These are phyloP conservation scores for Botrytis cinerea DNA, from an alignment of 2,329 filamentous ascomycete genomes.

Conservation along the genomic window DNA sequence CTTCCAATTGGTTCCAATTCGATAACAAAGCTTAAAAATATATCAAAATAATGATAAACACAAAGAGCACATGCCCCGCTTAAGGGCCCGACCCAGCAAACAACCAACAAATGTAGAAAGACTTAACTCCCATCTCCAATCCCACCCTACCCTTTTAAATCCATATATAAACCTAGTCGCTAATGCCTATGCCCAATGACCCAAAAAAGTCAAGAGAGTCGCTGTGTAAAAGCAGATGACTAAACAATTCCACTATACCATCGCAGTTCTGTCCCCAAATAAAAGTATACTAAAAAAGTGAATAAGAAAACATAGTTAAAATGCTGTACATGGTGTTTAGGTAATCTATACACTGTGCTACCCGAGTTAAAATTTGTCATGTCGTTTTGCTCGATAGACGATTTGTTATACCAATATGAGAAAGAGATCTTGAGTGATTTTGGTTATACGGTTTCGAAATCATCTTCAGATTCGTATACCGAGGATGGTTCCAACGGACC, in stretches of 20 bases:
- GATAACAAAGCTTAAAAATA: not conserved
- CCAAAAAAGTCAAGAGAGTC: constrained; percentile 17
- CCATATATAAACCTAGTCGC: constrained; percentile 22
- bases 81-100: constrained; percentile 5
- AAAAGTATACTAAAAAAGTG: constrained; percentile 21
- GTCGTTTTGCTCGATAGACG: not conserved
- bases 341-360: constrained; percentile 13
- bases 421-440: not conserved
- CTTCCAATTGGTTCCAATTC: constrained; percentile 9
- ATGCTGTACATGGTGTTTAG: constrained; percentile 18
- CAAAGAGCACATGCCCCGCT: not conserved
- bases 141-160: constrained; percentile 14
- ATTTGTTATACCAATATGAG: not conserved
- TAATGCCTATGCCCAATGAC: constrained; percentile 18
- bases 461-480: constrained; percentile 16
- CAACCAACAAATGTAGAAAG: constrained; percentile 7
- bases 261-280: constrained; percentile 10
- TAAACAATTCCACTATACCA: constrained; percentile 6
- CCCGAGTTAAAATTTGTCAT: constrained; percentile 12
- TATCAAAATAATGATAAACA: constrained; percentile 6
- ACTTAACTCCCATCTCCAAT: constrained; percentile 19
- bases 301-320: constrained; percentile 17
- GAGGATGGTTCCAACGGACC: constrained; percentile 24
- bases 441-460: constrained; percentile 11
- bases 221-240: constrained; percentile 2